A percentile compares a stretch with the other conserved stretches of the same genome.
Conservation (phyloP, 306 rosid species). For the Begonia masoniana region DNA sequence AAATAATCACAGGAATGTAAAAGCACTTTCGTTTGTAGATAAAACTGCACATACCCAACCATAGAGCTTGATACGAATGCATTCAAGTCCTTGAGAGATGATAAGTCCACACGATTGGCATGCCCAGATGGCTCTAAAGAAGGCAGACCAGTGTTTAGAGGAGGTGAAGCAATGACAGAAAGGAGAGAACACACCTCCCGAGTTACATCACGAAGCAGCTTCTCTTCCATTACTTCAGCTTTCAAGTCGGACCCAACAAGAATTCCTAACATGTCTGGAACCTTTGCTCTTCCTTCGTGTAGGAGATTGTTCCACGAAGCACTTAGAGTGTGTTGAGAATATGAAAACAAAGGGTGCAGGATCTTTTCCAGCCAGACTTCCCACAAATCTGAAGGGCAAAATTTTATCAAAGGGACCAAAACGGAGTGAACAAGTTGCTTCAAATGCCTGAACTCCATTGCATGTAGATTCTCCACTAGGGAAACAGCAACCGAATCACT, state of each 20-base stretch:
- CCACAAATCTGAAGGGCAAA: slow-evolving; percentile 79
- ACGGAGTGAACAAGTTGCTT: slow-evolving; percentile 80
- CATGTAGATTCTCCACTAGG: slow-evolving; percentile 77
- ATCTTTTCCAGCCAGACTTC: slow-evolving; percentile 85
- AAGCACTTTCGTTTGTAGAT: slow-evolving; percentile 4
- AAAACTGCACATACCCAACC: slow-evolving; percentile 60
- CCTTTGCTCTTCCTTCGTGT: slow-evolving; percentile 81
- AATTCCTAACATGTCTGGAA: slow-evolving; percentile 67
- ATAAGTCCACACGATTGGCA: slow-evolving; percentile 39
- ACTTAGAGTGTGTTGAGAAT: slow-evolving; percentile 59
- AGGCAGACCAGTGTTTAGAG: slow-evolving; percentile 63
- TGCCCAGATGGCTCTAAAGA: slow-evolving; percentile 88
- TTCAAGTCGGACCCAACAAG: slow-evolving; percentile 70
- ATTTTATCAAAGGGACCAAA: slow-evolving; percentile 67
- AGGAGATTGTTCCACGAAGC: slow-evolving; percentile 81
- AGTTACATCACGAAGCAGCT: slow-evolving; percentile 73
- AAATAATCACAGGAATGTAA: slow-evolving; percentile 5
- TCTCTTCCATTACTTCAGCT: slow-evolving; percentile 94
- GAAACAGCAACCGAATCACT: slow-evolving; percentile 54
- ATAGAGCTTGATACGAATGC: slow-evolving; percentile 51
- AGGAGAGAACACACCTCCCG: slow-evolving; percentile 76
- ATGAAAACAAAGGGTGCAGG: slow-evolving; percentile 60
- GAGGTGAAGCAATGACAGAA: slow-evolving; percentile 58
- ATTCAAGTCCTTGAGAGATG: slow-evolving; percentile 68
- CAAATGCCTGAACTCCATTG: slow-evolving; percentile 96